A percentile compares a stretch with the other conserved stretches of the same genome.
These are phyloP conservation scores for Trametes cubensis DNA, from an alignment of 768 basidiomycete genomes.

Conservation along the genomic window DNA sequence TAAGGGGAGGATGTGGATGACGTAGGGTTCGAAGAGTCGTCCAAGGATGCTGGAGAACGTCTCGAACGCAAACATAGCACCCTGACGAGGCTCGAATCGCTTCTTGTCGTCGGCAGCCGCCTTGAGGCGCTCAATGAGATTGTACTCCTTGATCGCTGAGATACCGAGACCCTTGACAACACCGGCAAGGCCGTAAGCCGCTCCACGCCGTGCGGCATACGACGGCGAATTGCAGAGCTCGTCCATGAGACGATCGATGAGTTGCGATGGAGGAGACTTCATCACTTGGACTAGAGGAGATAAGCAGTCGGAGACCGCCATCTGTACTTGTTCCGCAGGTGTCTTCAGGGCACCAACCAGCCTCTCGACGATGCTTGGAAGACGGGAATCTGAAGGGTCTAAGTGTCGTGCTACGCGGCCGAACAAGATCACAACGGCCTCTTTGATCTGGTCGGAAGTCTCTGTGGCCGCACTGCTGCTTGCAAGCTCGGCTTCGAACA, in stretches of 20 bases:
- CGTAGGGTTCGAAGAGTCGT: slow-evolving; percentile 92
- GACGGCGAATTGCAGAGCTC: slow-evolving; percentile 79
- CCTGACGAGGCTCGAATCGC: slow-evolving; percentile 83
- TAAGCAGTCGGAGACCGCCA: slow-evolving; percentile 94
- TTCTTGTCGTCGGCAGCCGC: slow-evolving; percentile 89
- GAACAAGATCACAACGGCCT: slow-evolving; percentile 92
- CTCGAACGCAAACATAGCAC: slow-evolving; percentile 94
- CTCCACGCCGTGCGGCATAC: slow-evolving; percentile 94
- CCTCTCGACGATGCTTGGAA: slow-evolving; percentile 80
- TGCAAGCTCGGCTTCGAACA: slow-evolving; percentile 80
- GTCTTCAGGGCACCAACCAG: slow-evolving; percentile 90
- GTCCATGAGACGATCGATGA: slow-evolving; percentile 78
- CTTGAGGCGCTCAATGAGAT: slow-evolving; percentile 72
- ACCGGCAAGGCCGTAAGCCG: slow-evolving; percentile 94
- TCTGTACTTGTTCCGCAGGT: slow-evolving; percentile 94
- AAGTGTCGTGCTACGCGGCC: slow-evolving; percentile 91
- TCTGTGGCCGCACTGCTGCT: slow-evolving; percentile 56
- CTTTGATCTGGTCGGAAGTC: slow-evolving; percentile 85
- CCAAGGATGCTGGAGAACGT: slow-evolving; percentile 85
- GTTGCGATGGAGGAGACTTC: slow-evolving; percentile 53
- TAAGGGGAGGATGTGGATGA: slow-evolving; percentile 80
- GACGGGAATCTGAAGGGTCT: slow-evolving; percentile 71
- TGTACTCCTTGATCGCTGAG: slow-evolving; percentile 79
- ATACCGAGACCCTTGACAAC: slow-evolving; percentile 91
- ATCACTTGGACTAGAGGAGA: slow-evolving; percentile 81